These are phyloP conservation scores for Claviceps quebecensis DNA, from an alignment of 2,329 filamentous ascomycete species.

Conservation along the genomic window DNA sequence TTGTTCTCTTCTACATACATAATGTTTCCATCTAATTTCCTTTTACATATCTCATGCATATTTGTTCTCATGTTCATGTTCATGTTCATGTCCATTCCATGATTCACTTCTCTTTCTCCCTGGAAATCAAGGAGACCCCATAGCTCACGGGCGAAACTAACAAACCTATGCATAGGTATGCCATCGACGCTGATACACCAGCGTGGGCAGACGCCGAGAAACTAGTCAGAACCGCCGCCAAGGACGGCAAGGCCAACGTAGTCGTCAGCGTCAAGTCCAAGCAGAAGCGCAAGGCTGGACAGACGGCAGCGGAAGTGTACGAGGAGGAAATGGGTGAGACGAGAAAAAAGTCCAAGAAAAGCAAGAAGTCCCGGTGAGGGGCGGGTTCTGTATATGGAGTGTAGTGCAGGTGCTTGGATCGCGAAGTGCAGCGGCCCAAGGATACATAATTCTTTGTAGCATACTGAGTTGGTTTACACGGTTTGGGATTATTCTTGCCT, in stretches of 20 bases:
- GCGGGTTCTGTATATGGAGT: background rate
- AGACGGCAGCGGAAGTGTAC: constrained; percentile 46
- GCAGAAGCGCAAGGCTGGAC: constrained; percentile 57
- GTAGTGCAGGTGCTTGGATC: too few species aligned
- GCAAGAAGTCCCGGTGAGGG: constrained; percentile 18
- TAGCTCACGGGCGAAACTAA: background rate
- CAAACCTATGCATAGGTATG: constrained; percentile 37
- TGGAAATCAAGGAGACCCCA: too few species aligned
- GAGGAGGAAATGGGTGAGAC: constrained; percentile 44
- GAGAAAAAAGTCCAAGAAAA: constrained; percentile 41
- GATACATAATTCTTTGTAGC: too few species aligned
- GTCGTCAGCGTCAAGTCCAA: constrained; percentile 80
- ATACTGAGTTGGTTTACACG: too few species aligned
- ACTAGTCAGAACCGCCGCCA: constrained; percentile 47
- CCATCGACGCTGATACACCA: constrained; percentile 47
- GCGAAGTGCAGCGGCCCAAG: too few species aligned
- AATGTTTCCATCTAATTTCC: too few species aligned
- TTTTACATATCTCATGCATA: too few species aligned
- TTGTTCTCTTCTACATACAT: background rate
- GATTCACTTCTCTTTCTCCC: too few species aligned
- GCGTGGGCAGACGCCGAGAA: constrained; percentile 62
- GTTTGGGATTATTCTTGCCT: too few species aligned
- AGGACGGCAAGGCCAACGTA: constrained; percentile 40
- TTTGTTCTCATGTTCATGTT: too few species aligned
- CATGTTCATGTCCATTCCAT: too few species aligned